Conservation (phyloP, 495 filamentous ascomycete genomes). For the Lasiosphaeris hirsuta region DNA sequence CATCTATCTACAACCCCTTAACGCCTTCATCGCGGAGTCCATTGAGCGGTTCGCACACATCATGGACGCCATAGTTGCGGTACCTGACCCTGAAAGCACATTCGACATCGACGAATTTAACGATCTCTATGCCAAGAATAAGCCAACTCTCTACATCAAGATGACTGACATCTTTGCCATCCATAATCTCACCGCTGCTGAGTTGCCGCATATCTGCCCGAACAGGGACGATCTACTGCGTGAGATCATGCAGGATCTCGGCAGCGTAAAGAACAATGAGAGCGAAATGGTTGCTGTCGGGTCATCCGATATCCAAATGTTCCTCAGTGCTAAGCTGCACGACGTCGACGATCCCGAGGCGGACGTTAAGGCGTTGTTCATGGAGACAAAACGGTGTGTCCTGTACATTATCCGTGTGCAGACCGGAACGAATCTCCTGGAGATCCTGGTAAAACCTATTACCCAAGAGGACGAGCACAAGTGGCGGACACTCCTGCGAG, state of each 20-base stretch:
- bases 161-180: conserved; percentile 97
- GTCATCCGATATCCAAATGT: conserved; percentile 86
- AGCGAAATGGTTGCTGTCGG: conserved; percentile 84
- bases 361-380: conserved; percentile 85
- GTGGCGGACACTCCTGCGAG: conserved; percentile 78
- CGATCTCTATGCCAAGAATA: conserved; percentile 90
- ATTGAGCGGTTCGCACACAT: conserved; percentile 76
- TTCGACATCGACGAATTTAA: conserved; percentile 99
- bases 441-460: conserved; percentile 91
- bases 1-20: conserved; percentile 91
- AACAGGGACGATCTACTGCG: conserved; percentile 82
- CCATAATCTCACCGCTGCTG: conserved; percentile 78
- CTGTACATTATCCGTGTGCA: conserved; percentile 98
- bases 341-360: conserved; percentile 91
- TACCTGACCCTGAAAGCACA: conserved; percentile 80
- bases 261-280: conserved; percentile 93
- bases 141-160: conserved; percentile 97
- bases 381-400: conserved; percentile 96
- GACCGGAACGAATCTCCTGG: conserved; percentile 84
- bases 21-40: conserved; percentile 81
- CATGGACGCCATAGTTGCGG: conserved; percentile 69
- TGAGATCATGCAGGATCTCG: conserved; percentile 88
- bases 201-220: conserved; percentile 72
- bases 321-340: conserved; percentile 85
- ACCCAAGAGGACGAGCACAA: conserved; percentile 80